A percentile compares a stretch with the other conserved stretches of the same genome.
Evolutionary conservation across 2,329 filamentous ascomycete species (phyloP).

Genomic region (Colletotrichum chlorophyti): DNA sequence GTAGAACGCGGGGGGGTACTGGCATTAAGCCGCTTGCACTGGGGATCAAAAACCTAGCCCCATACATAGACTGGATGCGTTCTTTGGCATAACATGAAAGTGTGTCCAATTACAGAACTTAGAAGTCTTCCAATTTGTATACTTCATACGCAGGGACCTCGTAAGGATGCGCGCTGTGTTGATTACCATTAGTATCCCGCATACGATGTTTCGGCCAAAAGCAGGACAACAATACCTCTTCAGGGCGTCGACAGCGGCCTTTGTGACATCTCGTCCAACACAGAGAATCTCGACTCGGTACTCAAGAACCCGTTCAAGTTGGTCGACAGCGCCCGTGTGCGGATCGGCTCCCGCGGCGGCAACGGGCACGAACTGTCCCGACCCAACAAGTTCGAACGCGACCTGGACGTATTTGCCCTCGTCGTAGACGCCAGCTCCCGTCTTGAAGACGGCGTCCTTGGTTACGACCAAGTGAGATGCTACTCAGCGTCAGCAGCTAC

Average conservation of each 20-base stretch:
- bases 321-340: conserved; percentile 49
- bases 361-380: conserved; percentile 53
- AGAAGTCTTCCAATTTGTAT: conserved; percentile 36
- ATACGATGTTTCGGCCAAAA: background rate
- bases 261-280: conserved; percentile 46
- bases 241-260: conserved; percentile 53
- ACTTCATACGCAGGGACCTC: conserved; percentile 37
- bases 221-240: conserved; percentile 45
- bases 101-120: no score
- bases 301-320: conserved; percentile 54
- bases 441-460: conserved; percentile 34
- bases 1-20: no score
- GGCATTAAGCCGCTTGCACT: background rate
- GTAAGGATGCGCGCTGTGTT: conserved; percentile 35
- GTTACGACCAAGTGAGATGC: conserved; percentile 29
- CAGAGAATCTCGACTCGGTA: conserved; percentile 55
- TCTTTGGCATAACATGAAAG: background rate
- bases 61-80: background rate
- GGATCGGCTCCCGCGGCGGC: conserved; percentile 50
- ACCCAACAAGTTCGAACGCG: conserved; percentile 42
- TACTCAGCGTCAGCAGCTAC: background rate
- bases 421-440: conserved; percentile 34
- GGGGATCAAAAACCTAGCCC: background rate
- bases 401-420: conserved; percentile 35
- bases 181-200: background rate